These are phyloP conservation scores for Aspergillus flavus DNA, from an alignment of 2,329 filamentous ascomycete species.

Conservation along the genomic window DNA sequence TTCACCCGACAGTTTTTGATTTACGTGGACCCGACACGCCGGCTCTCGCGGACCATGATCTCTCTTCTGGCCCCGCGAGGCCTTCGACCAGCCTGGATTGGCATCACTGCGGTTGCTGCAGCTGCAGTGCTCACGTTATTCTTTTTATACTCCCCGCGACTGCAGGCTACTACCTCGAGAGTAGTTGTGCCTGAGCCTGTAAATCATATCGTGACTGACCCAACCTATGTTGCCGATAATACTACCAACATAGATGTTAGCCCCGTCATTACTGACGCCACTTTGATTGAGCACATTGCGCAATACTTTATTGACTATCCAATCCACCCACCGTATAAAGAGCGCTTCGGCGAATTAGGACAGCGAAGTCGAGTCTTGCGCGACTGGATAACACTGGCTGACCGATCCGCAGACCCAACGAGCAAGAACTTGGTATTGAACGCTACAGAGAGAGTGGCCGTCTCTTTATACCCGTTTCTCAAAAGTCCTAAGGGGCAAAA, in stretches of 20 bases:
- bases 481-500: neutral
- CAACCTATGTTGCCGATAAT: neutral
- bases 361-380: too few relatives aligned
- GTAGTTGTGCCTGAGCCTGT: neutral
- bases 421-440: too few relatives aligned
- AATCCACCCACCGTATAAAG: too few relatives aligned
- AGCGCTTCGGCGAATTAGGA: too few relatives aligned
- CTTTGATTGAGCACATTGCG: neutral
- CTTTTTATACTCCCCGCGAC: neutral
- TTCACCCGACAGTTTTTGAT: too few relatives aligned
- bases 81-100: neutral
- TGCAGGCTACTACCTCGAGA: neutral
- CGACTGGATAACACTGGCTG: too few relatives aligned
- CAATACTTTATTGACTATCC: too few relatives aligned
- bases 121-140: neutral
- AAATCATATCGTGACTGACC: neutral
- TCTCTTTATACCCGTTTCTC: constrained; percentile 8
- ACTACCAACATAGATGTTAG: neutral
- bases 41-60: neutral
- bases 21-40: neutral
- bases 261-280: too few relatives aligned
- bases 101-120: neutral
- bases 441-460: neutral
- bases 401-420: too few relatives aligned
- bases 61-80: neutral